Evolutionary conservation across 2,329 filamentous ascomycete species (phyloP), one percentile per base, ranked within the genome.

Genomic region (Rhynchosporium graminicola): DNA sequence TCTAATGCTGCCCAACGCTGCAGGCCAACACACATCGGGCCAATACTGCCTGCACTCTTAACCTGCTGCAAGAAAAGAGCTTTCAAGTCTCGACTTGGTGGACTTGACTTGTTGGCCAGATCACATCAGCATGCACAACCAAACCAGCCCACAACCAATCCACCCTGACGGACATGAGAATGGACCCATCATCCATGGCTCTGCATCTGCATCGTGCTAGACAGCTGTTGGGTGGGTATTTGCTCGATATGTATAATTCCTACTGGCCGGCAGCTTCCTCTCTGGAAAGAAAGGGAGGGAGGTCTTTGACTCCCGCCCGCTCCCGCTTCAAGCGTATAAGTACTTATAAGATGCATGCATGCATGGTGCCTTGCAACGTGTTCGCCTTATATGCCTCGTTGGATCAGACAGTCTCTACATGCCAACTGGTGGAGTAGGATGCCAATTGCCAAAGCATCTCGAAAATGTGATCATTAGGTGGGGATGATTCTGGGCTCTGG

Each of bases 361-460:
- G 61, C 38, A 57, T 73, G 71, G 70, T 74, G 72, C 67, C 61
- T 33, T 57, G 61, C 38, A 57, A 74, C 72, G 70, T 74, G 72
- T 67, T 69, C 67, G 71, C 72, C 70, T 68, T 66, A 60, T 65
- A 65, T 67, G 67, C 69, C 65, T 71, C 63, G 65, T 59, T 55
- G 40, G 43, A 38, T 52, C 28, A 54, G 38, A 62, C 60, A 62
- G 59, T 55, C 45, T 15, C 33, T 43, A 38, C 36, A 59, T 56
- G 45, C 20, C 57, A 42, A 57, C 38, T 61, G 31, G 61, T 26
- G 48, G 56, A 52, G 45, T 56, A 42, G 45, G 9, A 45, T 13
- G 40, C 28, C 28, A 29, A 59, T 9, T 33, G 57, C 20, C 20
- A 20, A 20, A 20, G 20, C 20, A 20, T 20, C 20, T 20, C 20